Percentiles rank a stretch among this genome's conserved stretches.
These are phyloP conservation scores for Juncus inflexus DNA, from an alignment of 176 grass and related monocot species.

Conservation along the genomic window DNA sequence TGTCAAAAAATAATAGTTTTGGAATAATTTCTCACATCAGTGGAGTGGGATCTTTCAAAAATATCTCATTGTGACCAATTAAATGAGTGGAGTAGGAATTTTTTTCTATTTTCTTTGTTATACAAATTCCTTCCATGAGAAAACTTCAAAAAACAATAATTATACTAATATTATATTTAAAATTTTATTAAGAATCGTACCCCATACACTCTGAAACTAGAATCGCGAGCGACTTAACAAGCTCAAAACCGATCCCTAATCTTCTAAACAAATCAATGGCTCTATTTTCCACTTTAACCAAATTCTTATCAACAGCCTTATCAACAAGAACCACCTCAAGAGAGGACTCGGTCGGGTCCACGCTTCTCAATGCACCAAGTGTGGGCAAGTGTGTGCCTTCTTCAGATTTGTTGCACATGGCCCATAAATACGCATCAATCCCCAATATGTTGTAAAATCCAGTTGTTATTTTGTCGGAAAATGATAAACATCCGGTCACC, in stretches of 20 bases:
- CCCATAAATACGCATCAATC: slow-evolving; percentile 86
- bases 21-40: neutral
- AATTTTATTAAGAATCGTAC: slow-evolving; percentile 27
- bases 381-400: slow-evolving; percentile 61
- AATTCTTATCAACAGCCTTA: slow-evolving; percentile 44
- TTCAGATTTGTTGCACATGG: slow-evolving; percentile 74
- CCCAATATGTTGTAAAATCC: slow-evolving; percentile 95
- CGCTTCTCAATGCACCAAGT: slow-evolving; percentile 52
- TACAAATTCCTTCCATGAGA: too few species aligned
- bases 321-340: slow-evolving; percentile 81
- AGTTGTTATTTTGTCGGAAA: slow-evolving; percentile 62
- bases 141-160: neutral
- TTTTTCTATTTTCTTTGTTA: too few species aligned
- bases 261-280: slow-evolving; percentile 42
- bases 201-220: slow-evolving; percentile 91
- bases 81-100: too few species aligned
- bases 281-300: slow-evolving; percentile 54
- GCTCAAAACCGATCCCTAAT: slow-evolving; percentile 46
- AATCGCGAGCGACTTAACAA: slow-evolving; percentile 56
- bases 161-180: too few species aligned
- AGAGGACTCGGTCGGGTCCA: slow-evolving; percentile 60
- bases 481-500: slow-evolving; percentile 83
- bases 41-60: too few species aligned
- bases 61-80: too few species aligned
- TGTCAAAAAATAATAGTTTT: neutral